These are phyloP conservation scores for Bigelowiella natans DNA, from an alignment of 78 protist genomes.

Conservation along the genomic window DNA sequence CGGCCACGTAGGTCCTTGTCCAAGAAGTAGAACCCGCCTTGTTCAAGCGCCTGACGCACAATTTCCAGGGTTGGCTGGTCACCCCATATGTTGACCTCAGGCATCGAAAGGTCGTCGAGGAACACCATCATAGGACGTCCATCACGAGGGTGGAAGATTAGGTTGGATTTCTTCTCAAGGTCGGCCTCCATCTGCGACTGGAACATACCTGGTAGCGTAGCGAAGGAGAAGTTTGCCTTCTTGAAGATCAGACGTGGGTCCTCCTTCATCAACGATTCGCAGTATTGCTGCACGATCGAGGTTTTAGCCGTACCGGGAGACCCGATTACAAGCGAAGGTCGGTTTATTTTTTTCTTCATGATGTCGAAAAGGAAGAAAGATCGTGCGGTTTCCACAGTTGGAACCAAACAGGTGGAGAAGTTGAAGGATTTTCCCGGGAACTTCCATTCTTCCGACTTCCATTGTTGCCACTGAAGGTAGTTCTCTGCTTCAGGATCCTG, in stretches of 20 bases:
- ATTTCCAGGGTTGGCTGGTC: conserved; percentile 70
- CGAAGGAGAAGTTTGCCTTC: conserved; percentile 54
- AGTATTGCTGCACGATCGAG: conserved; percentile 33
- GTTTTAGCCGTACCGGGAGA: conserved; percentile 78
- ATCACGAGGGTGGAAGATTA: conserved; percentile 63
- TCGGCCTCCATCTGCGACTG: conserved; percentile 50
- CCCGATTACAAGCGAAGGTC: conserved; percentile 59
- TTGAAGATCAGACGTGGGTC: conserved; percentile 30
- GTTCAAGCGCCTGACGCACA: conserved; percentile 64
- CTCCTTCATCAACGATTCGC: background rate
- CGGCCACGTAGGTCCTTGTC: conserved; percentile 65
- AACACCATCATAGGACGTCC: conserved; percentile 36
- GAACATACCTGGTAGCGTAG: conserved; percentile 54
- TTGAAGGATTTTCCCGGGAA: conserved; percentile 27
- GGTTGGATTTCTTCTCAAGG: conserved; percentile 61
- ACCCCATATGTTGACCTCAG: conserved; percentile 70
- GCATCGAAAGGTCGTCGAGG: conserved; percentile 78
- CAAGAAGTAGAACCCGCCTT: conserved; percentile 48
- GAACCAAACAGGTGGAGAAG: conserved; percentile 56
- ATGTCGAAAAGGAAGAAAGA: conserved; percentile 22
- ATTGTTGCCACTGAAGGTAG: background rate
- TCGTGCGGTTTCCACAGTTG: conserved; percentile 63
- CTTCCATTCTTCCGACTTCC: conserved; percentile 7
- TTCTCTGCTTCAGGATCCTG: background rate
- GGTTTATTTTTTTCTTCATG: background rate